Evolutionary conservation across 768 basidiomycete genomes (phyloP), one percentile per base, ranked within the genome.

Genomic region (Boletus sp.): DNA sequence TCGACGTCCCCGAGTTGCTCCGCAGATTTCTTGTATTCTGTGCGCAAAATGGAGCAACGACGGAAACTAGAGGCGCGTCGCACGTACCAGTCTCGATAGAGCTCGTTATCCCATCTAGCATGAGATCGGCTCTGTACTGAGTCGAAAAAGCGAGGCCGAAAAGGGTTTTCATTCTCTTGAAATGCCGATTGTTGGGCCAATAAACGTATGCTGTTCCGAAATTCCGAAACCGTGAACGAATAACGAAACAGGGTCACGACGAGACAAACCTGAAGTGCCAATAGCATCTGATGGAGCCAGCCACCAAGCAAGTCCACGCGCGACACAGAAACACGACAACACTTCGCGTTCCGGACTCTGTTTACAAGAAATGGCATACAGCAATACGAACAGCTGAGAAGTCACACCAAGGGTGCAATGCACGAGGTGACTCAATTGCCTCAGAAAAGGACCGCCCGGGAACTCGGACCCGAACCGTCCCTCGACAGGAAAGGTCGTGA

Each of bases 81-180:
- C 17, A 24, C 58, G 40, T 55, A 77, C 79, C 77, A 20, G 65
- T 47, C 17, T 56, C 56, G 5, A 81, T 58, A 36, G 58, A 67
- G 28, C 63, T 60, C 7, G 63, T 54, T 7, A 74, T 54, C 2
- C 75, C 78, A 52, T 80, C 79, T 30, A 76, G 72, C 12, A 71
- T 52, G 7, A 81, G 47, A 18, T 73, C 69, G 12, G 69, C 57
- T 33, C 76, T 69, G 55, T 75, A 76, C 12, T 67, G 57, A 1
- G 57, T 52, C 33, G 71, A 70, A 48, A 80, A 81, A 1, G 76
- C 64, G n/a, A 77, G 70, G 1, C 66, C 63, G 55, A 77, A 76
- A 12, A 80, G 69, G 12, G 69, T 54, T 29, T 72, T 68, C 48
- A 80, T 70, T n/a, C 72, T 69, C 52, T 73, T 66, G 56, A 75